These are phyloP conservation scores for Solanum commersonii DNA, from an alignment of 257 asterid genomes.

Conservation along the genomic window DNA sequence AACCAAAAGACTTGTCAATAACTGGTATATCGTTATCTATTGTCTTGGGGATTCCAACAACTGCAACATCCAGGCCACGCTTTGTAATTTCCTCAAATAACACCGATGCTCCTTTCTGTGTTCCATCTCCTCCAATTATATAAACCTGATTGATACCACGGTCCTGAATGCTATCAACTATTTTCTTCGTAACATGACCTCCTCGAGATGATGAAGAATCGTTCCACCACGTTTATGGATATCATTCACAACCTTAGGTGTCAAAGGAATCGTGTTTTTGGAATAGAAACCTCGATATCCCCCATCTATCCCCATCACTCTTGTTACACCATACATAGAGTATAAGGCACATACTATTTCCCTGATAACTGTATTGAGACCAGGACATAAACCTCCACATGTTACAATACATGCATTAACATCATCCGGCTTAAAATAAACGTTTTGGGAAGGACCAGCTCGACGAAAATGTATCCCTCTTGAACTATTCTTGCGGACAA, in stretches of 20 bases:
- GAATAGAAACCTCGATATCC: not conserved
- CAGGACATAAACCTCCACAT: slow-evolving; percentile 90
- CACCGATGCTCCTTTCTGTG: not conserved
- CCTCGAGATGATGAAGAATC: not conserved
- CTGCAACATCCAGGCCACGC: not conserved
- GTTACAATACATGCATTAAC: slow-evolving; percentile 89
- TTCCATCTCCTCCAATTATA: not conserved
- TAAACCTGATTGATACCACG: not conserved
- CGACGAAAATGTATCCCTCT: slow-evolving; percentile 86
- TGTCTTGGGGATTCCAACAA: not conserved
- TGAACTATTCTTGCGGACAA: slow-evolving; percentile 65
- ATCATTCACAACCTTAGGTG: not conserved
- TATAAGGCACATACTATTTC: slow-evolving; percentile 66
- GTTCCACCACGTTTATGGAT: not conserved
- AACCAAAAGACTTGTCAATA: not conserved
- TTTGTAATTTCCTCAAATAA: not conserved
- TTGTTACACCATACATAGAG: slow-evolving; percentile 69
- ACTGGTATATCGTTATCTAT: not conserved
- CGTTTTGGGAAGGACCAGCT: slow-evolving; percentile 88
- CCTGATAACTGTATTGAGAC: slow-evolving; percentile 19
- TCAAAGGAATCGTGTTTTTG: not conserved
- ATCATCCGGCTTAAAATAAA: slow-evolving; percentile 67
- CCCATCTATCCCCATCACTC: slow-evolving; percentile 64
- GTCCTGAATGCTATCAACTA: not conserved
- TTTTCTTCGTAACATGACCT: not conserved